Percentiles rank a stretch among this genome's conserved stretches.
Evolutionary conservation across 805 yeast species (phyloP).

Genomic region (Kuraishia floccosa): DNA sequence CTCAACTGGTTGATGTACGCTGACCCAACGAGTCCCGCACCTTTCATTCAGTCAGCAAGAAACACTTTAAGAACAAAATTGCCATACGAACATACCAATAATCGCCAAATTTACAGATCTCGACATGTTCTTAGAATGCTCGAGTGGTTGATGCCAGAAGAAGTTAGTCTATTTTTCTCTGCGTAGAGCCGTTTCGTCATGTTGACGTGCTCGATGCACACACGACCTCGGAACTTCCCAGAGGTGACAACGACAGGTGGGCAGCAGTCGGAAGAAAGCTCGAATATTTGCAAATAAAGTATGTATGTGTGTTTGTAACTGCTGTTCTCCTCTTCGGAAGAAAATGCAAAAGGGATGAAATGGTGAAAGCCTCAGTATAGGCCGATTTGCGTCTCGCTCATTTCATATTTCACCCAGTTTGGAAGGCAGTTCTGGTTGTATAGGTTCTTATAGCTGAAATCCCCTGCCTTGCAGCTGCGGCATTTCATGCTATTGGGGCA

Average conservation of each 20-base stretch:
- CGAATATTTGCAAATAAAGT: neutral
- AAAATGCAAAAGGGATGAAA: neutral
- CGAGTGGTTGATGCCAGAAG: no score
- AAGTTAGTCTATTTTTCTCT: no score
- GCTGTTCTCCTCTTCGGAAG: neutral
- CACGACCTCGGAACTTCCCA: no score
- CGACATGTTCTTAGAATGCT: no score
- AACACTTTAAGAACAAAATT: neutral
- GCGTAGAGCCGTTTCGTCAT: no score
- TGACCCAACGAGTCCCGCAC: conserved; percentile 93
- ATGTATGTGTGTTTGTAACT: neutral
- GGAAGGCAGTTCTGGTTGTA: conserved; percentile 66
- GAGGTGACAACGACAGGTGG: no score
- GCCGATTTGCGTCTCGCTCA: conserved; percentile 13
- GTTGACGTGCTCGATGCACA: no score
- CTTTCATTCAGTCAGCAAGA: conserved; percentile 18
- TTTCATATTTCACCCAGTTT: conserved; percentile 47
- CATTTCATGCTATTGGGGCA: conserved; percentile 48
- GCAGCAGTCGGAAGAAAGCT: no score
- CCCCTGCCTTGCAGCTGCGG: conserved; percentile 38
- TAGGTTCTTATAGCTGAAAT: conserved; percentile 41
- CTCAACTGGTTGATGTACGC: conserved; percentile 79
- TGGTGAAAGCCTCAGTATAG: conserved; percentile 9
- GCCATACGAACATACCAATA: conserved; percentile 32
- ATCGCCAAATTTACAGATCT: conserved; percentile 58